Base-by-base conservation (phyloP, 495 filamentous ascomycete genomes). In the Neurospora sp. region DNA sequence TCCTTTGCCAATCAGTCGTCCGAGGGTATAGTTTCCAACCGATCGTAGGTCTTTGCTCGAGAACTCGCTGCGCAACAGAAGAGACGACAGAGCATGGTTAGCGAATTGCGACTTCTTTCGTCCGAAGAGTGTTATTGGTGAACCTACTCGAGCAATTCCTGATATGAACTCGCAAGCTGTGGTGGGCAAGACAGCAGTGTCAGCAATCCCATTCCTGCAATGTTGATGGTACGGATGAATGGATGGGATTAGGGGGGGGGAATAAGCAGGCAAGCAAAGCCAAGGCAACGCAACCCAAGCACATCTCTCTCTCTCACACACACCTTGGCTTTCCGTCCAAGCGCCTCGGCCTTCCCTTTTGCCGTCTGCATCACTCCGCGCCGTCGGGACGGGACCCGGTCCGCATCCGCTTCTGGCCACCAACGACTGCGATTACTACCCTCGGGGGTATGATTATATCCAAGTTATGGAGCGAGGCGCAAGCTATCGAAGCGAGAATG, bases 121-220 rank as follows among this genome's bases (percentile, higher is more conserved):
- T 66, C 27, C 53, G 7, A 40, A 35, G 37, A 37, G 20, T 40
- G 5, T 20, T 48, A 39, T 69, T 40, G 75, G 40, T 40, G 11
- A 11, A 85, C 92, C 82, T 91, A 97, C 94, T 94, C 91, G 78
- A 98, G 88, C 77, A 99, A 87, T 84, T 97, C 93, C 87, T 96
- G 91, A 84, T 99, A 99, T 72, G 95, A 98, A 81, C 91, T 92
- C 79, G 94, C 93, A 85, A 99, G 95, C 95, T 98, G 6, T 66
- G 27, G 14, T 18, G 81, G 75, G 31, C 74, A 69, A 69, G 31
- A 48, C 40, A 22, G 2, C 22, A 3, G 12, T 5, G 75, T 85
- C 72, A 83, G 79, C 71, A 77, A 69, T 68, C 68, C 46, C 38
- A 66, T 66, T 66, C 53, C 53, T 35, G 53, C 53, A 66, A 66